Evolutionary conservation across 352 stramenopile genomes (phyloP), one percentile per base, ranked within the genome.

Genomic region (Stramenopiles sp.): DNA sequence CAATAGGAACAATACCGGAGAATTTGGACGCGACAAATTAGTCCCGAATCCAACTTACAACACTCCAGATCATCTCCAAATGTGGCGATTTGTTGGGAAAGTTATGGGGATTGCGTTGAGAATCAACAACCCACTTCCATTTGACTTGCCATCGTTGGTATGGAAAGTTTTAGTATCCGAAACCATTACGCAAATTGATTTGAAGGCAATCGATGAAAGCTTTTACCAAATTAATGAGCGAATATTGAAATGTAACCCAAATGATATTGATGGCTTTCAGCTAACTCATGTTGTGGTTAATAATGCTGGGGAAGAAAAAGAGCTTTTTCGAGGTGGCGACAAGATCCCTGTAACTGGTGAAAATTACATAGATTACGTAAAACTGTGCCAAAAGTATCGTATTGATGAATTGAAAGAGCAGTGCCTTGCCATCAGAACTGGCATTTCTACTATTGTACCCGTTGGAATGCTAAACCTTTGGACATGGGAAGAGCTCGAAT

Each of bases 121-220:
- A 14, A 78, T 78, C 4, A 78, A 78, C 22, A 78, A 78, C 22
- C 71, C 71, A 8, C 22, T 78, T 4, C 71, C 71, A 31, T 78
- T 78, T 78, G 71, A 78, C 22, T 14, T 78, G 8, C 71, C 71
- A 78, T 78, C 71, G 30, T 78, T 78, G 71, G 71, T 78, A 78
- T 78, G 71, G 71, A 78, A 78, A 78, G 8, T 78, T 14, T 33
- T 78, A 8, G 71, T 78, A 33, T 33, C 31, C 4, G 71, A 78
- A 33, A 14, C 4, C 4, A 31, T 33, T 33, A 33, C 1, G 4
- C 71, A 14, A 14, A 14, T 33, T 31, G 71, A 78, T 33, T 78
- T 78, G 22, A 31, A 33, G 8, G 71, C 30, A 4, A 78, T 78
- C 31, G 71, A 78, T 78, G 71, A 78, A 33, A 78, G 71, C 22